These are phyloP conservation scores for Xerocomellus intermedius DNA, from an alignment of 768 basidiomycete genomes.

Conservation along the genomic window DNA sequence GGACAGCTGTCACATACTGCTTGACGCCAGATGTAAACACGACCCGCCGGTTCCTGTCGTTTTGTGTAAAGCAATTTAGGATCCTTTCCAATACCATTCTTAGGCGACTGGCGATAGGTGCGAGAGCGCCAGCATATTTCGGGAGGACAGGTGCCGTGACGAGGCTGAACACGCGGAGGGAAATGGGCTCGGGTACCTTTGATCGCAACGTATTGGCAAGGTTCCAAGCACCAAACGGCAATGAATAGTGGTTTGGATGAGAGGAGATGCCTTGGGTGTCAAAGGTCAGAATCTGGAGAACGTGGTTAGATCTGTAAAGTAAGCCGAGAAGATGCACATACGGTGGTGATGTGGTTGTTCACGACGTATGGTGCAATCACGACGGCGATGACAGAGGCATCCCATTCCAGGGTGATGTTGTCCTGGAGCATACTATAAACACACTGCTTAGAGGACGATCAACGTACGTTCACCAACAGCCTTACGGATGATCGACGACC, in stretches of 20 bases:
- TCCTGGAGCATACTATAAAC: slow-evolving; percentile 64
- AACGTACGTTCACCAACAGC: slow-evolving; percentile 12
- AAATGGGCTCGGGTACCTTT: slow-evolving; percentile 27
- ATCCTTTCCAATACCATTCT: slow-evolving; percentile 27
- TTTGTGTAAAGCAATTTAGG: slow-evolving; percentile 3
- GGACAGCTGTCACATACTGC: slow-evolving; percentile 55
- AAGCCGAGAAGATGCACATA: slow-evolving; percentile 33
- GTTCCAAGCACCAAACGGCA: slow-evolving; percentile 53
- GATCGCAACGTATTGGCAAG: slow-evolving; percentile 37
- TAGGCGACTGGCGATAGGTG: slow-evolving; percentile 50
- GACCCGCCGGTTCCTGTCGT: slow-evolving; percentile 1
- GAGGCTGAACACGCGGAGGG: slow-evolving; percentile 54
- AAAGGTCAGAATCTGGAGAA: slow-evolving; percentile 77
- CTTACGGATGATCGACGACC: slow-evolving; percentile 73
- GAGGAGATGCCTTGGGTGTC: slow-evolving; percentile 73
- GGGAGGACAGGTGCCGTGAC: slow-evolving; percentile 50
- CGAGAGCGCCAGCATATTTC: slow-evolving; percentile 66
- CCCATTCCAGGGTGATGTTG: slow-evolving; percentile 68
- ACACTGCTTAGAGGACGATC: slow-evolving; percentile 7
- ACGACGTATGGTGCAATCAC: slow-evolving; percentile 59
- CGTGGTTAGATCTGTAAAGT: not conserved
- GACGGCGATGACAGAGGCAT: slow-evolving; percentile 53
- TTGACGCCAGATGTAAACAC: slow-evolving; percentile 57
- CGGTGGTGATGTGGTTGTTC: slow-evolving; percentile 59
- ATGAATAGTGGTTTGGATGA: slow-evolving; percentile 83